phyloP scores from a whole-genome alignment of 78 protist species.

The Andalucia godoyi region DNA sequence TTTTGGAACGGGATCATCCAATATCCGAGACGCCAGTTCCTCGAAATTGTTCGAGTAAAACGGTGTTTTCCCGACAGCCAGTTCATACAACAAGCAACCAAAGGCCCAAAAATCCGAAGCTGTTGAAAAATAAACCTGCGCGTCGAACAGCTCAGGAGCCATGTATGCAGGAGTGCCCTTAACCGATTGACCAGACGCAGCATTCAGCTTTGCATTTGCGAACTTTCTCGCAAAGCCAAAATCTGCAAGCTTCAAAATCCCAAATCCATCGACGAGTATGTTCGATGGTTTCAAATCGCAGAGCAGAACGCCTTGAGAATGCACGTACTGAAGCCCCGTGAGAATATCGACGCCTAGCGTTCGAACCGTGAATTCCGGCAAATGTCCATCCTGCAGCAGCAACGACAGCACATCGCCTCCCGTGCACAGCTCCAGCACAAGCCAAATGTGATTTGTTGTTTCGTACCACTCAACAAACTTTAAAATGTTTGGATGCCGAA shows the following conservation, averaged over 20 bases:
- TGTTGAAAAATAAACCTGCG: neutral
- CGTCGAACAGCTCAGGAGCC: conserved; percentile 49
- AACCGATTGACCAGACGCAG: neutral
- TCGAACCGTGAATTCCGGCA: conserved; percentile 15
- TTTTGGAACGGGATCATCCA: neutral
- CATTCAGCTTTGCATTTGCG: neutral
- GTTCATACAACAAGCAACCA: conserved; percentile 35
- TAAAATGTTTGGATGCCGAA: conserved; percentile 29
- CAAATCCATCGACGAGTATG: conserved; percentile 32
- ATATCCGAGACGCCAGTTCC: neutral
- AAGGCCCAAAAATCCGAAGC: conserved; percentile 56
- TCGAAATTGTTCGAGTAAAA: conserved; percentile 1
- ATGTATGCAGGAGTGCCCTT: conserved; percentile 40
- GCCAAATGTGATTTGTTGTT: conserved; percentile 54
- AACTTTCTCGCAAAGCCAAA: conserved; percentile 16
- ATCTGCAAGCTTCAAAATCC: conserved; percentile 21
- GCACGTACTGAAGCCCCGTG: conserved; percentile 30
- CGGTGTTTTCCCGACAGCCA: conserved; percentile 32
- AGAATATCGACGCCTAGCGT: conserved; percentile 16
- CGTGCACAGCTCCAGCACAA: conserved; percentile 45
- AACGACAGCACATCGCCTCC: conserved; percentile 17
- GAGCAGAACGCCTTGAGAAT: conserved; percentile 16
- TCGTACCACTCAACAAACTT: conserved; percentile 48
- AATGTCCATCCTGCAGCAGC: conserved; percentile 10
- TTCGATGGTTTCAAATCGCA: conserved; percentile 34